Percentiles rank a stretch among this genome's conserved stretches.
Conservation (phyloP, 306 rosid genomes). For the Coriaria nepalensis region DNA sequence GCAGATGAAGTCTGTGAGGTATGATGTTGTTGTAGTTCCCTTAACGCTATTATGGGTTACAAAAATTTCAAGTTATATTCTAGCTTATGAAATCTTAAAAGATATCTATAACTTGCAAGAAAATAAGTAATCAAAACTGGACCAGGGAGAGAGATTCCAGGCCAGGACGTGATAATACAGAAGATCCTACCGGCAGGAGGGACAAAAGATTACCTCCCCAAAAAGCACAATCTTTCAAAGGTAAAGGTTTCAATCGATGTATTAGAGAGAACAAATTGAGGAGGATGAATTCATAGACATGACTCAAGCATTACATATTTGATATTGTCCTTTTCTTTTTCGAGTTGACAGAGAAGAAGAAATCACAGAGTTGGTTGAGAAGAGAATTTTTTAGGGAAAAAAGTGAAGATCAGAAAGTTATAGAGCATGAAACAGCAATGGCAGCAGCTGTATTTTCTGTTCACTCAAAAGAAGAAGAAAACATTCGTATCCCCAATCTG, state of each 20-base stretch:
- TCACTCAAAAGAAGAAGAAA: conserved; percentile 22
- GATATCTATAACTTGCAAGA: background rate
- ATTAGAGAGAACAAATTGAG: too few species aligned
- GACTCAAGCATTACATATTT: background rate
- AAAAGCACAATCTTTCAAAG: conserved; percentile 44
- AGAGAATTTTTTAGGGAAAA: conserved; percentile 28
- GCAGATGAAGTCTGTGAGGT: conserved; percentile 33
- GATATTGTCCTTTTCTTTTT: conserved; percentile 8
- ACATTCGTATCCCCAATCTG: background rate
- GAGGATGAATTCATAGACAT: too few species aligned
- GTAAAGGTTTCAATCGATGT: conserved; percentile 12
- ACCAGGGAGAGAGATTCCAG: conserved; percentile 27
- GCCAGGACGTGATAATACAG: conserved; percentile 16
- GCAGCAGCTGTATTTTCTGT: conserved; percentile 70
- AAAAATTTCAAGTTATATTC: too few species aligned
- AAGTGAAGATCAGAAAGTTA: conserved; percentile 23
- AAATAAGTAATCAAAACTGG: too few species aligned
- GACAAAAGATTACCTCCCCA: conserved; percentile 29
- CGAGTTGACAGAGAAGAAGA: conserved; percentile 34
- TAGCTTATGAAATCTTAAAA: background rate
- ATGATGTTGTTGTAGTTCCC: too few species aligned
- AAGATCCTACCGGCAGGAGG: conserved; percentile 15
- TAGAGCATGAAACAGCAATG: conserved; percentile 46
- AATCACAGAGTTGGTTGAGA: conserved; percentile 41
- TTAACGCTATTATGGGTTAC: too few species aligned